Evolutionary conservation across 345 rosid genomes (phyloP).

Genomic region (Ceriops zippeliana): DNA sequence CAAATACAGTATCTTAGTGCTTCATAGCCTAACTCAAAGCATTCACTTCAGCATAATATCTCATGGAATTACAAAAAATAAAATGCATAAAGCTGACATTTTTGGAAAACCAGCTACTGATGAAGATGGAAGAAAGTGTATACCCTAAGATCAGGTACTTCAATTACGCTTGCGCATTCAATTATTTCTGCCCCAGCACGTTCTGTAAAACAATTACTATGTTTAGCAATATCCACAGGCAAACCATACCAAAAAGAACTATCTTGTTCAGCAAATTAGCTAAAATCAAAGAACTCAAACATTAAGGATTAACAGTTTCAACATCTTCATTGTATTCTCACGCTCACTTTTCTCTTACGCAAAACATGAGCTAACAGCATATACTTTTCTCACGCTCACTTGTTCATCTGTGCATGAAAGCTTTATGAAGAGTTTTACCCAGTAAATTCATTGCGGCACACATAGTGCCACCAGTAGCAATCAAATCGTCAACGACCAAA

Average conservation of each 20-base stretch:
- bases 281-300: neutral
- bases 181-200: conserved; percentile 77
- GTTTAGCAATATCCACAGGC: neutral
- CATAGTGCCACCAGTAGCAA: conserved; percentile 96
- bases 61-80: neutral
- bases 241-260: neutral
- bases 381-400: too few relatives aligned
- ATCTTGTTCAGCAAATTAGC: neutral
- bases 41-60: too few relatives aligned
- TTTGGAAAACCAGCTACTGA: neutral
- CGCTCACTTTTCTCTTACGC: too few relatives aligned
- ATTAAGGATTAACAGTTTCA: too few relatives aligned
- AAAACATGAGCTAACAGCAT: too few relatives aligned
- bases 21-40: too few relatives aligned
- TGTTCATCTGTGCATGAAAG: conserved; percentile 4
- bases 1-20: neutral
- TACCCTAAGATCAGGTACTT: conserved; percentile 79
- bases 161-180: conserved; percentile 53
- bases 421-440: conserved; percentile 38
- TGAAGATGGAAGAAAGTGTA: neutral
- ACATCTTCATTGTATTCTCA: too few relatives aligned
- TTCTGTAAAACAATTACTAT: conserved; percentile 35
- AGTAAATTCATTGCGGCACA: conserved; percentile 90
- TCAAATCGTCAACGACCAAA: conserved; percentile 81
- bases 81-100: neutral